Conservation (phyloP, 768 basidiomycete species). For the Cubamyces lactineus region DNA sequence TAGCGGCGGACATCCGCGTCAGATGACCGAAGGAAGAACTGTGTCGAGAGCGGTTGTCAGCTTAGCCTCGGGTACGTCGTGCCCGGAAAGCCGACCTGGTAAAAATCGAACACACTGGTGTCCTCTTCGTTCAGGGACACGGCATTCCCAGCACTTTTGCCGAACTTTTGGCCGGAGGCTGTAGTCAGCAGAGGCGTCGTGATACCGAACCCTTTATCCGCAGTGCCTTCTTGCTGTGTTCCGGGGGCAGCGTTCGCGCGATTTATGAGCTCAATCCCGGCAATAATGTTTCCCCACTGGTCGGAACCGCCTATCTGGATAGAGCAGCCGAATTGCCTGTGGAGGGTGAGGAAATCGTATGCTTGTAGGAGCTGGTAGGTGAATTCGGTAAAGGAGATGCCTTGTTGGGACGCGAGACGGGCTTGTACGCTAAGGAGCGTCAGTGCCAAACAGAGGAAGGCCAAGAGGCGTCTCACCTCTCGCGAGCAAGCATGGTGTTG, state of each 20-base stretch:
- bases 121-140: constrained; percentile 81
- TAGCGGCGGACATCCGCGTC: constrained; percentile 83
- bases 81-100: constrained; percentile 63
- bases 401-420: constrained; percentile 76
- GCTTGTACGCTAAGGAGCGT: constrained; percentile 66
- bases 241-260: constrained; percentile 41
- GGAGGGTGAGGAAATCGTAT: constrained; percentile 87
- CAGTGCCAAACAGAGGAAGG: constrained; percentile 5
- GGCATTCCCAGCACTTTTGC: constrained; percentile 96
- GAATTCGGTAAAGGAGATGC: constrained; percentile 98
- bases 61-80: background rate
- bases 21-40: constrained; percentile 89
- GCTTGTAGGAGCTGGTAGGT: constrained; percentile 97
- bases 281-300: constrained; percentile 98
- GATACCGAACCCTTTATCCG: constrained; percentile 68
- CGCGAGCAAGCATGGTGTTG: constrained; percentile 87
- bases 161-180: constrained; percentile 90
- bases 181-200: constrained; percentile 96
- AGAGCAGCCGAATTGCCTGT: constrained; percentile 65
- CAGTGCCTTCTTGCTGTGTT: constrained; percentile 7
- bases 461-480: constrained; percentile 57
- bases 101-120: constrained; percentile 92
- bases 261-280: constrained; percentile 89
- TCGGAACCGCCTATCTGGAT: constrained; percentile 96
- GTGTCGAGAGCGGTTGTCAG: background rate